These are phyloP conservation scores for Enterocytospora artemiae DNA, from an alignment of 371 early-diverging fungal genomes.

Conservation along the genomic window DNA sequence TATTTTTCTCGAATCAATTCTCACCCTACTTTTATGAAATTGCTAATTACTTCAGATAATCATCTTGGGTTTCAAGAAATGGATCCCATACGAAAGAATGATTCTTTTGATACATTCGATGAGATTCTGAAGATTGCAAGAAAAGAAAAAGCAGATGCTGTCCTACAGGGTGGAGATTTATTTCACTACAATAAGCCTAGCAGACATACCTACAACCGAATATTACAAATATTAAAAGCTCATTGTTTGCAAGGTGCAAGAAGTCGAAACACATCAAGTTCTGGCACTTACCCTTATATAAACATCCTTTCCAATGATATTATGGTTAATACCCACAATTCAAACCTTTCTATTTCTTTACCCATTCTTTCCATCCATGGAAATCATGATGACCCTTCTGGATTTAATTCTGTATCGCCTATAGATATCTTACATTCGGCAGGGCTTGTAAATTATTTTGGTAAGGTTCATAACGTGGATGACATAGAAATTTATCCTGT, in stretches of 20 bases:
- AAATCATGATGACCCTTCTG: conserved; percentile 95
- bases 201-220: conserved; percentile 65
- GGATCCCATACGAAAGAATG: conserved; percentile 77
- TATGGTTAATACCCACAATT: conserved; percentile 75
- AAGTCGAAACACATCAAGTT: conserved; percentile 62
- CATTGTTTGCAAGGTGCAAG: conserved; percentile 72
- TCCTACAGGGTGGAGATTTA: conserved; percentile 90
- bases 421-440: conserved; percentile 70
- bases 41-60: conserved; percentile 68
- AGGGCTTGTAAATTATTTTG: conserved; percentile 88
- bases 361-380: conserved; percentile 94
- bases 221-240: conserved; percentile 67
- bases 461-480: conserved; percentile 65
- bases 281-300: not conserved
- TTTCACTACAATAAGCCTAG: conserved; percentile 92
- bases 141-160: conserved; percentile 67
- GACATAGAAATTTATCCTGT: conserved; percentile 69
- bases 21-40: too few species aligned
- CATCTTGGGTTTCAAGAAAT: conserved; percentile 87
- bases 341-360: conserved; percentile 70
- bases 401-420: conserved; percentile 65
- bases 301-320: conserved; percentile 46
- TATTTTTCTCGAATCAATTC: too few species aligned
- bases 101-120: conserved; percentile 79
- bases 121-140: conserved; percentile 75